phyloP scores from a whole-genome alignment of 192 early-diverging fungal genomes.

The Entophlyctis luteolus region DNA sequence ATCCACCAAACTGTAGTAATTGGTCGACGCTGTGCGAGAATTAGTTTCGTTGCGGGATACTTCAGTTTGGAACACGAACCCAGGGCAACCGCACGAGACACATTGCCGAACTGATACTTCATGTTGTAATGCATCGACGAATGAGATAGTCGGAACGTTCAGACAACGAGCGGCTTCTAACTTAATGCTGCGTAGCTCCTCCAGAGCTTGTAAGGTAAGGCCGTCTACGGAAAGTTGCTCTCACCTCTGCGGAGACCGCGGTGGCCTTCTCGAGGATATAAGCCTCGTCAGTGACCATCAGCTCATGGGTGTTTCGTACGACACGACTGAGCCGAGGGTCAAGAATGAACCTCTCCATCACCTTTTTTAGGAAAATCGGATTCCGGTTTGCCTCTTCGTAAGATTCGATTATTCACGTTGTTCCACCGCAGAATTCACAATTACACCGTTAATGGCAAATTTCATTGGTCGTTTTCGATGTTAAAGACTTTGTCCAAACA shows the following conservation, averaged over 20 bases:
- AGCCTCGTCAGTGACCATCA: constrained; percentile 3
- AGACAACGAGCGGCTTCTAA: background rate
- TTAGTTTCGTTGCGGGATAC: background rate
- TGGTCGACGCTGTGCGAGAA: constrained; percentile 3
- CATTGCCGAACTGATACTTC: background rate
- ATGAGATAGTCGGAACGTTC: background rate
- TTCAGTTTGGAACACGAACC: background rate
- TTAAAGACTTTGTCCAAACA: too few species aligned
- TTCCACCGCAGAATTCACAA: too few species aligned
- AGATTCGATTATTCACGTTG: too few species aligned
- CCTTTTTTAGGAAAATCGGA: too few species aligned
- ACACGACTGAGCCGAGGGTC: background rate
- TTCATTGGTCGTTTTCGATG: too few species aligned
- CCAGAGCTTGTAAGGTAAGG: background rate
- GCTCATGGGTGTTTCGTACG: background rate
- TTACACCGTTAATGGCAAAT: too few species aligned
- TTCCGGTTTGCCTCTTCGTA: too few species aligned
- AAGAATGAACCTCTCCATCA: too few species aligned
- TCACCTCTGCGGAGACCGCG: background rate
- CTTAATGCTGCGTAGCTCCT: background rate
- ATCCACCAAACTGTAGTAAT: constrained; percentile 6
- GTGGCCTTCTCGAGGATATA: background rate
- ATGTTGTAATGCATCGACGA: background rate
- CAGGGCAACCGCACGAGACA: constrained; percentile 13
- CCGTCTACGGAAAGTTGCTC: background rate